Percentiles rank a stretch among this genome's conserved stretches.
phyloP scores from a whole-genome alignment of 2,329 filamentous ascomycete species.

The Phoma sp. region DNA sequence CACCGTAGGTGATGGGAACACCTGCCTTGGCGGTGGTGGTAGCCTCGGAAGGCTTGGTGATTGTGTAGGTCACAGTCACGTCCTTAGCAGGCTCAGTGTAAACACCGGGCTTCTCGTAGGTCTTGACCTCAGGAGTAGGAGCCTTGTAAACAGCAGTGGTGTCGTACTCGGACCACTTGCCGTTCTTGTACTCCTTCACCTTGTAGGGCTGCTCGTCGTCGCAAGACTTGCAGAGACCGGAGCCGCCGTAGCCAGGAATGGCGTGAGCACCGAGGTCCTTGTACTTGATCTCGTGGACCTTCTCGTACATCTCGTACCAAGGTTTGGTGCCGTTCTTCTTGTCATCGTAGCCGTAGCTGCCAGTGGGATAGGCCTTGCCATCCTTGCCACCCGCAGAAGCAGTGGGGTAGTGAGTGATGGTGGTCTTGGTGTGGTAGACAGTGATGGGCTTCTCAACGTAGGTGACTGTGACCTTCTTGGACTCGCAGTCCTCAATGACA shows the following conservation, averaged over 20 bases:
- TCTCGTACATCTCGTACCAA: slow-evolving; percentile 44
- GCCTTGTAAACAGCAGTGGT: slow-evolving; percentile 32
- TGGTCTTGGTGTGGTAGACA: slow-evolving; percentile 39
- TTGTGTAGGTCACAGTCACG: slow-evolving; percentile 29
- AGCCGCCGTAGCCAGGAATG: slow-evolving; percentile 38
- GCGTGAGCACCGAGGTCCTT: slow-evolving; percentile 39
- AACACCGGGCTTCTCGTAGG: slow-evolving; percentile 37
- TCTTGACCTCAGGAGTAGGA: slow-evolving; percentile 36
- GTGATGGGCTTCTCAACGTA: slow-evolving; percentile 35
- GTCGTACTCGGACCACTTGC: slow-evolving; percentile 39
- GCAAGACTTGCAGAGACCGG: slow-evolving; percentile 35
- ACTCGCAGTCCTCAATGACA: slow-evolving; percentile 35
- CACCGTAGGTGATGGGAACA: slow-evolving; percentile 39
- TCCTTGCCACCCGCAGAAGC: slow-evolving; percentile 19
- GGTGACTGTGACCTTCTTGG: slow-evolving; percentile 37
- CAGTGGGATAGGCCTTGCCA: slow-evolving; percentile 10
- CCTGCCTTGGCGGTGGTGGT: slow-evolving; percentile 31
- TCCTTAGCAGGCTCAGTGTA: slow-evolving; percentile 41
- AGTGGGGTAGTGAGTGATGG: slow-evolving; percentile 31
- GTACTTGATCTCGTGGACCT: slow-evolving; percentile 37
- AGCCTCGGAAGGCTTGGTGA: slow-evolving; percentile 31
- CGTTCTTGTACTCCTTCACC: slow-evolving; percentile 41
- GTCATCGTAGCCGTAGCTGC: slow-evolving; percentile 13
- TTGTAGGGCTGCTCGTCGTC: slow-evolving; percentile 34
- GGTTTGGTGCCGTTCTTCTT: slow-evolving; percentile 23